Conservation (phyloP, 2,329 filamentous ascomycete genomes). For the Fusarium nanum region DNA sequence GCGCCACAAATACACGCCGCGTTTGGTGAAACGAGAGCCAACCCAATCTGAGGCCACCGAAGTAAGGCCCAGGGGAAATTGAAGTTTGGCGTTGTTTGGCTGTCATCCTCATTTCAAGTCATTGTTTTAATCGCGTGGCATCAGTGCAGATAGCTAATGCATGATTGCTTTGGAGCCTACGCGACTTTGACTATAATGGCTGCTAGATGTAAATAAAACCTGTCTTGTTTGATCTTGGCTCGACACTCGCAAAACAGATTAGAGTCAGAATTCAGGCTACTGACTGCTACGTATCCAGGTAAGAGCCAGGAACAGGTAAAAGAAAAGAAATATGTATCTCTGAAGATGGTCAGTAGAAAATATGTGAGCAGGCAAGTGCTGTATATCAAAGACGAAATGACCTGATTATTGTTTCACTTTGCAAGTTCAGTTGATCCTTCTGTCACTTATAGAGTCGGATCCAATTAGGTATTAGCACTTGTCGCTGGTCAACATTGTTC, state of each 20-base stretch:
- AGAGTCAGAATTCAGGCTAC: not conserved
- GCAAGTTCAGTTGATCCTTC: not conserved
- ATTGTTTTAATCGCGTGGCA: not conserved
- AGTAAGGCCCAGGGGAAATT: conserved; percentile 6
- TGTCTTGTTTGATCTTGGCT: not conserved
- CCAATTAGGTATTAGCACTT: not conserved
- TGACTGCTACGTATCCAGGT: too few species aligned
- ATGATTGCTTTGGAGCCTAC: not conserved
- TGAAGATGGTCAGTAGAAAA: not conserved
- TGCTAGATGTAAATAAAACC: not conserved
- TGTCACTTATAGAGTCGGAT: not conserved
- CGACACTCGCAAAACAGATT: not conserved
- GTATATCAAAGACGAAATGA: too few species aligned
- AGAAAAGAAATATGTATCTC: not conserved
- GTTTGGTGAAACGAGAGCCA: conserved; percentile 34
- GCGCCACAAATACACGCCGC: conserved; percentile 29
- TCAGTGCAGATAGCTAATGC: not conserved
- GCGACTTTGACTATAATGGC: not conserved
- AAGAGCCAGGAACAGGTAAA: not conserved
- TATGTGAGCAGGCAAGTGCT: not conserved
- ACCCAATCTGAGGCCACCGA: conserved; percentile 33
- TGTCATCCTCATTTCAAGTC: not conserved
- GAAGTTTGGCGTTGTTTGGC: not conserved
- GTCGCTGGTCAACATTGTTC: not conserved
- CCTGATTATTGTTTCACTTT: not conserved